Evolutionary conservation across 2,329 filamentous ascomycete species (phyloP).

Genomic region (Penicillium italicum): DNA sequence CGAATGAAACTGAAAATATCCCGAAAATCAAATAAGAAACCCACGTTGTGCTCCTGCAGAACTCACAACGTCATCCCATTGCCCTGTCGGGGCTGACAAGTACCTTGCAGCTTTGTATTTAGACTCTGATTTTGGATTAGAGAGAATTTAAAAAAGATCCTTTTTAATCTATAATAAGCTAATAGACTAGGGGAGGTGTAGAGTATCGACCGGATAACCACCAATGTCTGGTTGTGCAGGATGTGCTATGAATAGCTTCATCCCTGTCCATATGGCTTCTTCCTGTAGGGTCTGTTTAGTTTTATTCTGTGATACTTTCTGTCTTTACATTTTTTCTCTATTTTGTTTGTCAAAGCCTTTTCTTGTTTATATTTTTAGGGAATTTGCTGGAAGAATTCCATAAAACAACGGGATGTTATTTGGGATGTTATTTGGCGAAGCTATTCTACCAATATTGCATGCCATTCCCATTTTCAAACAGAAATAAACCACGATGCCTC

Average conservation of each 20-base stretch:
- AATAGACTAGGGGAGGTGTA: background rate
- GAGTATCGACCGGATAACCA: background rate
- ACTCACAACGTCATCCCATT: background rate
- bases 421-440: background rate
- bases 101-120: conserved; percentile 1
- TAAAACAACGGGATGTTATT: background rate
- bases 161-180: background rate
- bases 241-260: conserved; percentile 3
- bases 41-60: conserved; percentile 19
- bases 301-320: too few species aligned
- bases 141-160: too few species aligned
- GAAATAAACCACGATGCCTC: background rate
- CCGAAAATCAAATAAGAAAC: conserved; percentile 20
- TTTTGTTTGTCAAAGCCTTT: too few species aligned
- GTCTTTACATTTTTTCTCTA: too few species aligned
- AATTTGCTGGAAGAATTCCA: too few species aligned
- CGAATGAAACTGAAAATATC: background rate
- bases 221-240: conserved; percentile 1
- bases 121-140: too few species aligned
- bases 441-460: background rate
- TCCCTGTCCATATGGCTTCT: background rate
- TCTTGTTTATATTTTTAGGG: too few species aligned
- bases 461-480: background rate
- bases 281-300: background rate
- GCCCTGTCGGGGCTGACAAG: conserved; percentile 1